Conservation (phyloP, 805 yeast species). For the Komagataella pseudopastoris region DNA sequence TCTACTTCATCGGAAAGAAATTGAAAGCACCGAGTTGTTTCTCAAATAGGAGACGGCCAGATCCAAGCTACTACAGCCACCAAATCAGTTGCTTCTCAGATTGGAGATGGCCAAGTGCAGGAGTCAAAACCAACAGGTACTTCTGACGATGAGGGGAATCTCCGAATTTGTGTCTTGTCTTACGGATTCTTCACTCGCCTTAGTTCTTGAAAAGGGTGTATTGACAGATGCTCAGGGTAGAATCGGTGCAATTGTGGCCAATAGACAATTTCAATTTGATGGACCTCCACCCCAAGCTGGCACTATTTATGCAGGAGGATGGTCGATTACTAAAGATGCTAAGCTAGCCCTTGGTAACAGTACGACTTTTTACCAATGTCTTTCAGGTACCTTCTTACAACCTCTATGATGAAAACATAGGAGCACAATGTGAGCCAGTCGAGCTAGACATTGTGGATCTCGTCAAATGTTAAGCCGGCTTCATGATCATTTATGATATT, state of each 20-base stretch:
- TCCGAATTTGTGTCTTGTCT: conserved; percentile 18
- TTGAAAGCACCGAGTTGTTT: conserved; percentile 16
- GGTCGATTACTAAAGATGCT: conserved; percentile 31
- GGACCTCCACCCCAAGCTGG: conserved; percentile 57
- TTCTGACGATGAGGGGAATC: conserved; percentile 11
- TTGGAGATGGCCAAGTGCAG: conserved; percentile 33
- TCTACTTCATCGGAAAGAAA: conserved; percentile 12
- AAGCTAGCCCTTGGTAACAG: conserved; percentile 36
- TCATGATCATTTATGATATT: not conserved
- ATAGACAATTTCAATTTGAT: conserved; percentile 54
- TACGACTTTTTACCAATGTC: conserved; percentile 38
- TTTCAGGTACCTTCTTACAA: conserved; percentile 46
- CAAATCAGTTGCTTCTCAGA: conserved; percentile 26
- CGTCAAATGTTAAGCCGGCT: conserved; percentile 22
- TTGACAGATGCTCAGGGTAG: conserved; percentile 36
- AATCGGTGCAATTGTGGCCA: conserved; percentile 47
- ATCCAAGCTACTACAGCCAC: conserved; percentile 21
- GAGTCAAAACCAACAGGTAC: conserved; percentile 21
- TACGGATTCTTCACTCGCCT: conserved; percentile 23
- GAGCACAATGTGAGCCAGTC: conserved; percentile 31
- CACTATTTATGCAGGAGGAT: conserved; percentile 37
- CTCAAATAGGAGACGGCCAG: conserved; percentile 25
- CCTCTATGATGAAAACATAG: conserved; percentile 35
- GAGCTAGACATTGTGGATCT: conserved; percentile 30
- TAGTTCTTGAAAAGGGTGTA: conserved; percentile 25